Percentiles rank a stretch among this genome's conserved stretches.
Evolutionary conservation across 192 early-diverging fungal genomes (phyloP).

Genomic region (Backusella sp.): DNA sequence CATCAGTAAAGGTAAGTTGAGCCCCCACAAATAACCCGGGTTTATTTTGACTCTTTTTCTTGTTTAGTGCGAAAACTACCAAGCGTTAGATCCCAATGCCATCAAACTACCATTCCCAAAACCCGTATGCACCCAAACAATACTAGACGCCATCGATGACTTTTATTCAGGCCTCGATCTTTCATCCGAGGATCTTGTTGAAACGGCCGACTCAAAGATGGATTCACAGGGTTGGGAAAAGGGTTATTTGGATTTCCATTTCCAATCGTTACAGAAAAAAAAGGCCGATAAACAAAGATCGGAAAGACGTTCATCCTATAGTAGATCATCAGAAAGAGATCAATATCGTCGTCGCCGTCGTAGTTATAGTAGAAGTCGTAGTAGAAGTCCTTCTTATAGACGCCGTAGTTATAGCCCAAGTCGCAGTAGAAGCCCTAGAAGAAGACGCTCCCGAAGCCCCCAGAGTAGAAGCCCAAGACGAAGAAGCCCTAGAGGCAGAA

Average conservation of each 20-base stretch:
- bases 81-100: constrained; percentile 4
- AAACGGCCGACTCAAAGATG: not conserved
- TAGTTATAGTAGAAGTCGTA: constrained; percentile 2
- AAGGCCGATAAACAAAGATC: not conserved
- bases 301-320: not conserved
- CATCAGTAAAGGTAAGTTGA: constrained; percentile 16
- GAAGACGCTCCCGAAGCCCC: not conserved
- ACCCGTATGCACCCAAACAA: not conserved
- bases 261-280: not conserved
- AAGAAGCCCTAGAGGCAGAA: not conserved
- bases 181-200: not conserved
- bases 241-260: constrained; percentile 17
- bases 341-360: not conserved
- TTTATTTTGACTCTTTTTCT: not conserved
- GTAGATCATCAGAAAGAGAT: not conserved
- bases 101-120: not conserved
- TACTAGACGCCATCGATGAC: constrained; percentile 2
- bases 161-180: constrained; percentile 21
- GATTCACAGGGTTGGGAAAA: constrained; percentile 29
- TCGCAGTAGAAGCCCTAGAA: not conserved
- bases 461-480: not conserved
- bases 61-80: constrained; percentile 7
- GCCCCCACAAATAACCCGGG: too few relatives aligned
- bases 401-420: not conserved
- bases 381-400: not conserved